phyloP scores from a whole-genome alignment of 306 rosid species.

The Casuarina glauca region DNA sequence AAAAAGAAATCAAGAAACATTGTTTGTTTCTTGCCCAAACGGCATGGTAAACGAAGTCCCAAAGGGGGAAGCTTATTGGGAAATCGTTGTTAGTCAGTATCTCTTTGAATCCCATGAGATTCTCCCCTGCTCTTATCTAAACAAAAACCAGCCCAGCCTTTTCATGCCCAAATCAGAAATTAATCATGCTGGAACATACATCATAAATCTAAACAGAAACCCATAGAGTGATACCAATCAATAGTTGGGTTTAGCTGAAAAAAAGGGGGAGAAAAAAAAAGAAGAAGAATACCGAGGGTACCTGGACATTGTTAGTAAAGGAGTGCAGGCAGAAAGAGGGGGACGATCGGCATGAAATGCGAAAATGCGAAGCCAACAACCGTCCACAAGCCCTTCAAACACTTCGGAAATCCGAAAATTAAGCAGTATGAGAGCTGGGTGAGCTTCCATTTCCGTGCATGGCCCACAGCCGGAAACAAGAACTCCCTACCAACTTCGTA shows the following conservation, averaged over 20 bases:
- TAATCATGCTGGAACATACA: not conserved
- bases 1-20: too few species aligned
- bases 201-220: slow-evolving; percentile 16
- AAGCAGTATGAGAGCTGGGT: slow-evolving; percentile 47
- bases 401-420: slow-evolving; percentile 37
- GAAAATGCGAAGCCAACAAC: slow-evolving; percentile 67
- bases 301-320: slow-evolving; percentile 54
- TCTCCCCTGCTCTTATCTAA: not conserved
- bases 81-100: too few species aligned
- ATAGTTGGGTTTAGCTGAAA: slow-evolving; percentile 9
- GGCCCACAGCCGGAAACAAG: slow-evolving; percentile 43
- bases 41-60: too few species aligned
- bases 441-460: slow-evolving; percentile 56
- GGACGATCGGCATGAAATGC: slow-evolving; percentile 52
- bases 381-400: slow-evolving; percentile 44
- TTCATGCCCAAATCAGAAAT: not conserved
- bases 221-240: slow-evolving; percentile 4
- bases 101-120: not conserved
- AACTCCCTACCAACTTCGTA: slow-evolving; percentile 65
- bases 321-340: slow-evolving; percentile 46
- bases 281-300: slow-evolving; percentile 16
- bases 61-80: too few species aligned
- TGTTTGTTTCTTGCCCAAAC: too few species aligned
- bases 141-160: not conserved
- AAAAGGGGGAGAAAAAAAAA: not conserved